Conservation (phyloP, 2,329 filamentous ascomycete species). For the Neurospora sp. region DNA sequence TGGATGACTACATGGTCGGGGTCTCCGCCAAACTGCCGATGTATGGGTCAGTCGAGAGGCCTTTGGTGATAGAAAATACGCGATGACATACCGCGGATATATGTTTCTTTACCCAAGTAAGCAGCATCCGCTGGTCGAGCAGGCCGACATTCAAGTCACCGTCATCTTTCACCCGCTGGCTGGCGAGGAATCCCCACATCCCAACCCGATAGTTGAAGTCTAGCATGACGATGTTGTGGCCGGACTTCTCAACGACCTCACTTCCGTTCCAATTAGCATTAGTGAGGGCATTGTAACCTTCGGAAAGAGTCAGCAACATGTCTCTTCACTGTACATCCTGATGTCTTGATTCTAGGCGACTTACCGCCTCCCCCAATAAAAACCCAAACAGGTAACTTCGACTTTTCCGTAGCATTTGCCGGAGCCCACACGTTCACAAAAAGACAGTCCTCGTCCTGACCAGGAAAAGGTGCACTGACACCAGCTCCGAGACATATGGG, state of each 20-base stretch:
- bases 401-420: slow-evolving; percentile 25
- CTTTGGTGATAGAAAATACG: background rate
- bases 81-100: slow-evolving; percentile 33
- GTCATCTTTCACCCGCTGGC: slow-evolving; percentile 40
- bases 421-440: slow-evolving; percentile 36
- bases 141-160: slow-evolving; percentile 54
- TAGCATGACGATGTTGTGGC: slow-evolving; percentile 40
- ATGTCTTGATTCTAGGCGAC: slow-evolving; percentile 6
- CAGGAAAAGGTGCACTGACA: slow-evolving; percentile 20
- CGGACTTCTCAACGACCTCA: slow-evolving; percentile 33
- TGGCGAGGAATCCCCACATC: slow-evolving; percentile 51
- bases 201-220: slow-evolving; percentile 57
- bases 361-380: slow-evolving; percentile 38
- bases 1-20: slow-evolving; percentile 49
- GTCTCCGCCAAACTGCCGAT: slow-evolving; percentile 43
- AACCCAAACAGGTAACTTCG: slow-evolving; percentile 42
- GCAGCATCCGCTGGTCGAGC: slow-evolving; percentile 49
- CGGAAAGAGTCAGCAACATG: background rate
- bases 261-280: slow-evolving; percentile 44
- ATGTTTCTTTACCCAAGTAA: slow-evolving; percentile 52
- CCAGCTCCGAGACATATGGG: slow-evolving; percentile 34
- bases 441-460: slow-evolving; percentile 29
- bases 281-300: slow-evolving; percentile 35
- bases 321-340: background rate
- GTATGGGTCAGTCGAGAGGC: background rate